These are phyloP conservation scores for Lipomyces japonicus DNA, from an alignment of 805 yeast species.

Conservation along the genomic window DNA sequence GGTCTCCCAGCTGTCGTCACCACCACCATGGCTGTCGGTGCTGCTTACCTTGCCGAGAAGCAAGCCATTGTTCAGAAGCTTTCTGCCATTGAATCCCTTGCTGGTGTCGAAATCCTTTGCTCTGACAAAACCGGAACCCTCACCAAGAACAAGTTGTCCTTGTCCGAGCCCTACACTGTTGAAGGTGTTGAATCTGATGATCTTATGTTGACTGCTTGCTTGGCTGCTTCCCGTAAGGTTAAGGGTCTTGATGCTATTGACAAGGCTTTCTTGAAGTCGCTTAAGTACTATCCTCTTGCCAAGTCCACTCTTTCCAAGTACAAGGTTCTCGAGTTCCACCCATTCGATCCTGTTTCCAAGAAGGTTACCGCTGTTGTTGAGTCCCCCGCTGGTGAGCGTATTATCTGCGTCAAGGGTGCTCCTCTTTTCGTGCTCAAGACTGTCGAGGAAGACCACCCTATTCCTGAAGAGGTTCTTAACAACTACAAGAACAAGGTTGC, in stretches of 20 bases:
- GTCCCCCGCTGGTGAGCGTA: conserved; percentile 93
- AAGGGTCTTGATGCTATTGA: conserved; percentile 98
- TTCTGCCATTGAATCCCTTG: conserved; percentile 94
- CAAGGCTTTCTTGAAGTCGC: conserved; percentile 91
- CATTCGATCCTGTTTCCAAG: conserved; percentile 96
- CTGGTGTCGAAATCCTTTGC: conserved; percentile 97
- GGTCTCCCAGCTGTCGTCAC: conserved; percentile 98
- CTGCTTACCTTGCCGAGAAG: conserved; percentile 95
- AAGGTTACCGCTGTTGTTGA: conserved; percentile 93
- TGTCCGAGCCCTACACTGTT: conserved; percentile 96
- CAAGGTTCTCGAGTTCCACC: conserved; percentile 93
- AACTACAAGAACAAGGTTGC: conserved; percentile 96
- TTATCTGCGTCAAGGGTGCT: conserved; percentile 96
- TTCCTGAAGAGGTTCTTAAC: conserved; percentile 89
- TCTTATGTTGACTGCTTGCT: conserved; percentile 94
- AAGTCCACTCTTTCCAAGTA: conserved; percentile 88
- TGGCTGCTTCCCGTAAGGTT: conserved; percentile 97
- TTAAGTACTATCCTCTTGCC: conserved; percentile 85
- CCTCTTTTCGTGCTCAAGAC: conserved; percentile 95
- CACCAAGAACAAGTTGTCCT: conserved; percentile 93
- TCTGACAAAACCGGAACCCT: conserved; percentile 98
- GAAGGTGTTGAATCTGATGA: conserved; percentile 96
- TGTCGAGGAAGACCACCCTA: conserved; percentile 95
- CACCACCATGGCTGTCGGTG: conserved; percentile 99
- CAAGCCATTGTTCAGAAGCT: conserved; percentile 95